Conservation (phyloP, 2,329 filamentous ascomycete species). For the Ceratocystis eucalypticola region DNA sequence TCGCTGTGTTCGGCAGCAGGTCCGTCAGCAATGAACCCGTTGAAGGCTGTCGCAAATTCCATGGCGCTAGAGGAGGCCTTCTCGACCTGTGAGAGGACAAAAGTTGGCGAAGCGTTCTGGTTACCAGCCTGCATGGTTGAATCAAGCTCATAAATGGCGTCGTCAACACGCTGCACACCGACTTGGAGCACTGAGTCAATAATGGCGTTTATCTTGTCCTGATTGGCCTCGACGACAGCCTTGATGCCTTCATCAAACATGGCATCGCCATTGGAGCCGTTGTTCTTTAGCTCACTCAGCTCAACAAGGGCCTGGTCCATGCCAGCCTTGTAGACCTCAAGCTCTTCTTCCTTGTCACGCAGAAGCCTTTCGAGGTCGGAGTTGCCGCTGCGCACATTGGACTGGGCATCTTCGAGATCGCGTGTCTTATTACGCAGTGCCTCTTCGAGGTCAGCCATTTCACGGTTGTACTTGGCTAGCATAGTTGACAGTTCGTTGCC, state of each 20-base stretch:
- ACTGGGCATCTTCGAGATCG: constrained; percentile 69
- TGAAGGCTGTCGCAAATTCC: constrained; percentile 95
- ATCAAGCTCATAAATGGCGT: constrained; percentile 92
- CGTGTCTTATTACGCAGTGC: constrained; percentile 77
- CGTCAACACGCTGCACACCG: constrained; percentile 85
- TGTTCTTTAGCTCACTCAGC: constrained; percentile 72
- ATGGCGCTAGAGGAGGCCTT: constrained; percentile 90
- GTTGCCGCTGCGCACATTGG: constrained; percentile 64
- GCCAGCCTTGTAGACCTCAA: constrained; percentile 94
- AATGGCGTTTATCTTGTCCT: constrained; percentile 91
- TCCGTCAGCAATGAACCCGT: constrained; percentile 95
- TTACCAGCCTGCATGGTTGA: constrained; percentile 98
- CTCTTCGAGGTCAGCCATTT: constrained; percentile 94
- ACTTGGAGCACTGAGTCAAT: constrained; percentile 93
- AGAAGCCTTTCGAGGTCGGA: constrained; percentile 76
- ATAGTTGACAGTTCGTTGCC: constrained; percentile 89
- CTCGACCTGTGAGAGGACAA: constrained; percentile 91
- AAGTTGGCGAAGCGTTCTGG: constrained; percentile 89
- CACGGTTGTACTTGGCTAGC: constrained; percentile 89
- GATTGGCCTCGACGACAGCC: constrained; percentile 68
- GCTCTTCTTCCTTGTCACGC: constrained; percentile 90
- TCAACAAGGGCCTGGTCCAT: constrained; percentile 95
- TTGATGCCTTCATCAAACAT: constrained; percentile 86
- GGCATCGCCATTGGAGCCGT: constrained; percentile 49
- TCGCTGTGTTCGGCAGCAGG: constrained; percentile 81